Evolutionary conservation across 371 early-diverging fungal genomes (phyloP).

Genomic region (Mucor indicus): DNA sequence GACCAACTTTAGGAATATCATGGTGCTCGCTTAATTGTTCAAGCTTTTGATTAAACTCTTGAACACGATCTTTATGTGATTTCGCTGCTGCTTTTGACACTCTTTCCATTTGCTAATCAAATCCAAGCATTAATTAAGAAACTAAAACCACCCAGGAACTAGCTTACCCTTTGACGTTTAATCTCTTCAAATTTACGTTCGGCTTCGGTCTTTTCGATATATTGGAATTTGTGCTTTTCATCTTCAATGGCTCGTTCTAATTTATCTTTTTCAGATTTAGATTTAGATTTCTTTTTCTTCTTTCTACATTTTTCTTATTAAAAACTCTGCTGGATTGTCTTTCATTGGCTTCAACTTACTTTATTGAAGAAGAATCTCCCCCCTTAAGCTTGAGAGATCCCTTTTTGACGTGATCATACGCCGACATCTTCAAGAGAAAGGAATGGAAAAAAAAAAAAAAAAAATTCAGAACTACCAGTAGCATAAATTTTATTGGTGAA

Average conservation of each 20-base stretch:
- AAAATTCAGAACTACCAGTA: too few relatives aligned
- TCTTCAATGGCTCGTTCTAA: slow-evolving; percentile 41
- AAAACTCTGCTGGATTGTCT: too few relatives aligned
- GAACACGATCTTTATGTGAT: slow-evolving; percentile 64
- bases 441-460: too few relatives aligned
- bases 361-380: slow-evolving; percentile 48
- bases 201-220: slow-evolving; percentile 57
- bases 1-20: slow-evolving; percentile 72
- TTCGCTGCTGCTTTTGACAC: slow-evolving; percentile 55
- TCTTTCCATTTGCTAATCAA: slow-evolving; percentile 60
- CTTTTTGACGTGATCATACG: slow-evolving; percentile 53
- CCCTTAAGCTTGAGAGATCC: slow-evolving; percentile 62
- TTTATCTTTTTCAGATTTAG: slow-evolving; percentile 46
- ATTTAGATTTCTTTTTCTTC: slow-evolving; percentile 55
- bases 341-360: slow-evolving; percentile 35
- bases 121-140: background rate
- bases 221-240: slow-evolving; percentile 15
- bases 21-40: slow-evolving; percentile 70
- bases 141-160: too few relatives aligned
- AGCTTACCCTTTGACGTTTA: slow-evolving; percentile 52
- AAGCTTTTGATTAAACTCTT: slow-evolving; percentile 60
- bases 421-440: too few relatives aligned
- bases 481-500: too few relatives aligned
- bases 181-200: slow-evolving; percentile 63
- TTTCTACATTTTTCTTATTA: too few relatives aligned